Evolutionary conservation across 208 protist genomes (phyloP).

Genomic region (Leishmania martiniquensis): DNA sequence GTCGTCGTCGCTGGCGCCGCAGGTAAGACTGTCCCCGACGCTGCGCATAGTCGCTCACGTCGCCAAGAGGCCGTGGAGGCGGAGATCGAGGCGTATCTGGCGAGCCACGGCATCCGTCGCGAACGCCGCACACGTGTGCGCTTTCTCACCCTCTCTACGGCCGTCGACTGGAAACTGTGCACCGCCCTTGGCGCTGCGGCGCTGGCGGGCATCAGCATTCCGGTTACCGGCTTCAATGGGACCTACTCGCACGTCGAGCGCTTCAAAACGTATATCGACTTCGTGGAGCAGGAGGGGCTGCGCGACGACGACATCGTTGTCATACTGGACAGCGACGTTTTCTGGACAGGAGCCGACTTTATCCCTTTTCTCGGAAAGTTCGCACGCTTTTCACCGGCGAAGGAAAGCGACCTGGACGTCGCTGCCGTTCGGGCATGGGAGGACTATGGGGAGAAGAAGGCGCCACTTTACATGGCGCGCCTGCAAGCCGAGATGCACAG

Average conservation of each 20-base stretch:
- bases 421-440: slow-evolving; percentile 43
- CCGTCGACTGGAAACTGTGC: slow-evolving; percentile 31
- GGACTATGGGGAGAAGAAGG: slow-evolving; percentile 42
- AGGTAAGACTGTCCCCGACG: not conserved
- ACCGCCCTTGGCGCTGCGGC: slow-evolving; percentile 32
- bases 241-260: slow-evolving; percentile 41
- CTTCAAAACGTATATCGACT: slow-evolving; percentile 32
- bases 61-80: slow-evolving; percentile 18
- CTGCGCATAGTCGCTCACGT: slow-evolving; percentile 10
- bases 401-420: slow-evolving; percentile 35
- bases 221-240: slow-evolving; percentile 23
- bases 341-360: slow-evolving; percentile 42
- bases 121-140: slow-evolving; percentile 16
- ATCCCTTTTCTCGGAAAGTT: slow-evolving; percentile 44
- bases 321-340: slow-evolving; percentile 37
- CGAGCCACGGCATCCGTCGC: not conserved
- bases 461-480: slow-evolving; percentile 26
- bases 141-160: slow-evolving; percentile 30
- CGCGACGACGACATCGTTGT: slow-evolving; percentile 40
- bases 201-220: slow-evolving; percentile 31
- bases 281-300: slow-evolving; percentile 31
- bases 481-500: slow-evolving; percentile 6
- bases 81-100: slow-evolving; percentile 20
- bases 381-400: slow-evolving; percentile 24
- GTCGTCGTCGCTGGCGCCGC: not conserved